Percentiles rank a stretch among this genome's conserved stretches.
Conservation (phyloP, 306 rosid genomes). For the Quercus alba region DNA sequence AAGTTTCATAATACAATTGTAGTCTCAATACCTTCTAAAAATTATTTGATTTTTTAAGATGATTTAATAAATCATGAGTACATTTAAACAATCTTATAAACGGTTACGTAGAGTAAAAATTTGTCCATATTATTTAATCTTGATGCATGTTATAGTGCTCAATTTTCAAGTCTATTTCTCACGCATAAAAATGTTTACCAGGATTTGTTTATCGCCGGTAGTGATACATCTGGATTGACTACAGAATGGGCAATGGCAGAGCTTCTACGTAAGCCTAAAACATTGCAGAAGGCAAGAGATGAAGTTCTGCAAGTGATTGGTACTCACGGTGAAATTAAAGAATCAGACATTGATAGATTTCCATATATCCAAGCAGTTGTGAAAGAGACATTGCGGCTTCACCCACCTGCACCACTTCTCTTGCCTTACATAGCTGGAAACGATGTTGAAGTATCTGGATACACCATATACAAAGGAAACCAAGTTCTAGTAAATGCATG, state of each 20-base stretch:
- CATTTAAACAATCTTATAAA: too few species aligned
- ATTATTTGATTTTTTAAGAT: too few species aligned
- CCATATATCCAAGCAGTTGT: constrained; percentile 48
- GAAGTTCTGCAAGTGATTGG: constrained; percentile 38
- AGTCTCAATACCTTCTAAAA: too few species aligned
- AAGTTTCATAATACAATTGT: too few species aligned
- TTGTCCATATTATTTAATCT: too few species aligned
- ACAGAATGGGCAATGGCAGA: constrained; percentile 75
- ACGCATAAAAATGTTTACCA: constrained; percentile 6
- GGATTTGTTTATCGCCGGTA: constrained; percentile 62
- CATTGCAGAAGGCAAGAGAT: constrained; percentile 30
- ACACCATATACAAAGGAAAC: constrained; percentile 37
- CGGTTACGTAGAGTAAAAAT: too few species aligned
- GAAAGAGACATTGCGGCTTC: constrained; percentile 62
- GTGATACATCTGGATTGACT: constrained; percentile 56
- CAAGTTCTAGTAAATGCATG: constrained; percentile 54
- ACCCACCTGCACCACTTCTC: constrained; percentile 55
- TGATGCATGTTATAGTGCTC: too few species aligned
- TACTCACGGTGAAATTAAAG: constrained; percentile 22
- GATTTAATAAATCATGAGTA: too few species aligned
- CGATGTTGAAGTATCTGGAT: constrained; percentile 31
- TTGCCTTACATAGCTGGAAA: constrained; percentile 50
- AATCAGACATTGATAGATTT: constrained; percentile 46
- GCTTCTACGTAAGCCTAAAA: constrained; percentile 38
- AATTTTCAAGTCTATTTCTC: not conserved